phyloP scores from a whole-genome alignment of 2,329 filamentous ascomycete genomes.

The Microsporum audouinii region DNA sequence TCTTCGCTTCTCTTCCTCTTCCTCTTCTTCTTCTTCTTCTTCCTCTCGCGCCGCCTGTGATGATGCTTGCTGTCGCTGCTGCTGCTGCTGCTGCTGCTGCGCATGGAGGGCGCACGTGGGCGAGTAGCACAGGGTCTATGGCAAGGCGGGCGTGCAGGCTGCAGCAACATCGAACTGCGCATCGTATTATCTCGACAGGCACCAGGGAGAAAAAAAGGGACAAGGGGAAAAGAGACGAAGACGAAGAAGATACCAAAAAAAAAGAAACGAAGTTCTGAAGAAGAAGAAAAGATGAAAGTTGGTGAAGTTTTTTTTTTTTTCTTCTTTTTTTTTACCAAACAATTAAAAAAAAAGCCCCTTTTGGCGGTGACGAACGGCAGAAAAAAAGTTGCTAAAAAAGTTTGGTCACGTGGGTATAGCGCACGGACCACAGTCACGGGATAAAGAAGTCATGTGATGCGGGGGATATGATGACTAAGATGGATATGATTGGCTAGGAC shows the following conservation, averaged over 20 bases:
- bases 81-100: neutral
- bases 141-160: constrained; percentile 1
- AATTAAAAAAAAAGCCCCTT: neutral
- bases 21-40: neutral
- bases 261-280: neutral
- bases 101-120: constrained; percentile 14
- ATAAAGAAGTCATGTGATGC: neutral
- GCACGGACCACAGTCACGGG: neutral
- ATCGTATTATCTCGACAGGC: neutral
- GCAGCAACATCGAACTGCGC: constrained; percentile 4
- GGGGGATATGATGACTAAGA: neutral
- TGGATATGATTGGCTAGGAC: neutral
- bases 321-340: neutral
- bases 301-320: neutral
- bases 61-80: neutral
- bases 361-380: neutral
- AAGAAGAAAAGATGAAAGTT: neutral
- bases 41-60: neutral
- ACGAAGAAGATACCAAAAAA: neutral
- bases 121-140: constrained; percentile 8
- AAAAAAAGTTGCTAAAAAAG: neutral
- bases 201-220: neutral
- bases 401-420: neutral
- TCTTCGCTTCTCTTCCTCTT: neutral
- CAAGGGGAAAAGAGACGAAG: neutral